phyloP scores from a whole-genome alignment of 2,329 filamentous ascomycete species.

The Hymenoscyphus fraxineus region DNA sequence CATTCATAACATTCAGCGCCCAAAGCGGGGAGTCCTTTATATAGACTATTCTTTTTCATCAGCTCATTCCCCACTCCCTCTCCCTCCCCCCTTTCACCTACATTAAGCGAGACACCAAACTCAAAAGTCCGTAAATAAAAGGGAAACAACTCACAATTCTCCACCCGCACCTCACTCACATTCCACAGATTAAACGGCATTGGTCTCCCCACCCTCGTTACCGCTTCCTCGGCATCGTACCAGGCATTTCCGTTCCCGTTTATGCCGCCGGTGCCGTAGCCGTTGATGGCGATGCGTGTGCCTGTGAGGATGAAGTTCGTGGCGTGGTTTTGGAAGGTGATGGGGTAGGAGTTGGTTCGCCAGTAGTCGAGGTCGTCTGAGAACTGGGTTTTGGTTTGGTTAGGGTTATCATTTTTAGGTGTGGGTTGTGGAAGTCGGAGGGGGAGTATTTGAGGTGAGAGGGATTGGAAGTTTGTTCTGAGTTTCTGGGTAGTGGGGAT shows the following conservation, averaged over 20 bases:
- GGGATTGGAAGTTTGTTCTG: too few species aligned
- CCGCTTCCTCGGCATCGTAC: constrained; percentile 47
- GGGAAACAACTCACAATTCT: constrained; percentile 37
- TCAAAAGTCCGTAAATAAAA: too few species aligned
- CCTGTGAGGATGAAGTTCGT: constrained; percentile 51
- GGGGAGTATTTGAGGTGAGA: not conserved
- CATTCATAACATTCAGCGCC: constrained; percentile 55
- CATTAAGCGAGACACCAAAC: too few species aligned
- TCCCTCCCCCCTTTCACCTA: not conserved
- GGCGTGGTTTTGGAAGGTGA: constrained; percentile 53
- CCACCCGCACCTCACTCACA: constrained; percentile 49
- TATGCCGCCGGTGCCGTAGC: constrained; percentile 50
- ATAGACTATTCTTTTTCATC: constrained; percentile 34
- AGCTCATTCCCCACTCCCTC: not conserved
- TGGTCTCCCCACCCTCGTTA: constrained; percentile 47
- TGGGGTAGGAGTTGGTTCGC: constrained; percentile 50
- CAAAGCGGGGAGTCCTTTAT: constrained; percentile 50
- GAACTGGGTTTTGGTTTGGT: constrained; percentile 32
- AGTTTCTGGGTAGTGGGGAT: too few species aligned
- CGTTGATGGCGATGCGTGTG: constrained; percentile 48
- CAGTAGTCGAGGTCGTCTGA: constrained; percentile 51
- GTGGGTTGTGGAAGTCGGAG: not conserved
- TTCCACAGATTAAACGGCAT: constrained; percentile 60
- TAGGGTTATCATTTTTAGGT: not conserved
- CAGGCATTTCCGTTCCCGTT: constrained; percentile 52